Conservation (phyloP, 306 rosid genomes). For the Citrullus mucosospermus region DNA sequence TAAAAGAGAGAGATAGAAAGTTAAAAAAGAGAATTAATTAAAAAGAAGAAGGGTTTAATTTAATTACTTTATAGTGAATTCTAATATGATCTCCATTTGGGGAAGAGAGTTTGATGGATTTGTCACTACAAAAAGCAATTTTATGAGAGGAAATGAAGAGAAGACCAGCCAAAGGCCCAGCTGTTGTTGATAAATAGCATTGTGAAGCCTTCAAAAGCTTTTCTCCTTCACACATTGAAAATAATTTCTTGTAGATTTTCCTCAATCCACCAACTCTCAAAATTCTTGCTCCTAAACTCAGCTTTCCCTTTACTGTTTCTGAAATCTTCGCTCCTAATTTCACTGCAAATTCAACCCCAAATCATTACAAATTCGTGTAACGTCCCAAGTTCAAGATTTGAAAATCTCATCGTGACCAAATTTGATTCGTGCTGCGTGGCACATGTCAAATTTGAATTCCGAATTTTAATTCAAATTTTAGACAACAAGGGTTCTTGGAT, state of each 20-base stretch:
- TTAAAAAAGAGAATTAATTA: accelerated
- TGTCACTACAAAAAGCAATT: not conserved
- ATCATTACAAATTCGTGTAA: not conserved
- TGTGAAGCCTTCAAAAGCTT: slow-evolving; percentile 6
- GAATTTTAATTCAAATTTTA: not conserved
- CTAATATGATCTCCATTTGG: not conserved
- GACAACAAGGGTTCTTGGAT: not conserved
- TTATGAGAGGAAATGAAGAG: slow-evolving; percentile 4
- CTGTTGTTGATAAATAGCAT: slow-evolving; percentile 1
- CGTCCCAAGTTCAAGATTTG: not conserved
- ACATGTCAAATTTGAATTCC: not conserved
- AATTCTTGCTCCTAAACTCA: slow-evolving; percentile 57
- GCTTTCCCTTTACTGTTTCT: slow-evolving; percentile 52
- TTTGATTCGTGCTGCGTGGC: too few relatives aligned
- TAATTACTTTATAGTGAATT: not conserved
- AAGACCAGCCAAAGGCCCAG: slow-evolving; percentile 5
- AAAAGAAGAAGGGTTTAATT: not conserved
- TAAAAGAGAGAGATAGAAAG: not conserved
- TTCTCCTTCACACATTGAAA: not conserved
- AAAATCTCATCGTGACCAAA: too few relatives aligned
- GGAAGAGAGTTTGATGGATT: not conserved
- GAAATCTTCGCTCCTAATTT: slow-evolving; percentile 52
- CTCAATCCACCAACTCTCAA: slow-evolving; percentile 14
- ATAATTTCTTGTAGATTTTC: not conserved
- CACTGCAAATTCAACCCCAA: slow-evolving; percentile 25